Conservation (phyloP, 1,284 basidiomycete genomes). For the Heimioporus punctisporus region DNA sequence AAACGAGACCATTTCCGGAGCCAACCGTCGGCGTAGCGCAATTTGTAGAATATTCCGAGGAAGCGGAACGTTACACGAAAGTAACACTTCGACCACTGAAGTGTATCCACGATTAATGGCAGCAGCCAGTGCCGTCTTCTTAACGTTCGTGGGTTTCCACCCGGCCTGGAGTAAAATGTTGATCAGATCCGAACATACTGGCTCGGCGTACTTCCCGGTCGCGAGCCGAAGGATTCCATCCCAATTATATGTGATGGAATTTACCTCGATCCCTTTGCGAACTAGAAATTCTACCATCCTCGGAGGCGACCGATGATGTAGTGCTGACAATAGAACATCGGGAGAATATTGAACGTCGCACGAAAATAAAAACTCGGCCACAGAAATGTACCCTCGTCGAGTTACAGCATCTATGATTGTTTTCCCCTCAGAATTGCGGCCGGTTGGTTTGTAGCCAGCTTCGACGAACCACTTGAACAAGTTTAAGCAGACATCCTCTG, state of each 20-base stretch:
- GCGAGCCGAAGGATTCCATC: neutral
- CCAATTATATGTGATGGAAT: neutral
- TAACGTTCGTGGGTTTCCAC: neutral
- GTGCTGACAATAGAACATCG: neutral
- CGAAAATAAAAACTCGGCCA: neutral
- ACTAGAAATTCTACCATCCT: neutral
- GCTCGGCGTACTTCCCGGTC: neutral
- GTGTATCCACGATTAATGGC: neutral
- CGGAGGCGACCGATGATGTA: neutral
- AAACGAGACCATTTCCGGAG: neutral
- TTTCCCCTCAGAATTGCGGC: neutral
- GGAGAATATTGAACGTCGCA: neutral
- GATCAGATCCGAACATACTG: neutral
- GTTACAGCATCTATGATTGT: neutral
- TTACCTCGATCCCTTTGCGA: neutral
- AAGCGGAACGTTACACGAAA: neutral
- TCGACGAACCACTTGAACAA: neutral
- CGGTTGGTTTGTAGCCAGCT: neutral
- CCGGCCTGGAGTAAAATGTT: neutral
- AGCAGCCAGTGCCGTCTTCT: neutral
- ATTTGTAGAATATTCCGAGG: neutral
- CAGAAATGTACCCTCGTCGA: neutral
- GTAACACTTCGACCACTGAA: neutral
- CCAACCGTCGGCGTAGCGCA: neutral
- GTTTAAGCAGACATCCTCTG: neutral